Conservation (phyloP, 2,329 filamentous ascomycete species). For the Apiospora kogelbergensis region DNA sequence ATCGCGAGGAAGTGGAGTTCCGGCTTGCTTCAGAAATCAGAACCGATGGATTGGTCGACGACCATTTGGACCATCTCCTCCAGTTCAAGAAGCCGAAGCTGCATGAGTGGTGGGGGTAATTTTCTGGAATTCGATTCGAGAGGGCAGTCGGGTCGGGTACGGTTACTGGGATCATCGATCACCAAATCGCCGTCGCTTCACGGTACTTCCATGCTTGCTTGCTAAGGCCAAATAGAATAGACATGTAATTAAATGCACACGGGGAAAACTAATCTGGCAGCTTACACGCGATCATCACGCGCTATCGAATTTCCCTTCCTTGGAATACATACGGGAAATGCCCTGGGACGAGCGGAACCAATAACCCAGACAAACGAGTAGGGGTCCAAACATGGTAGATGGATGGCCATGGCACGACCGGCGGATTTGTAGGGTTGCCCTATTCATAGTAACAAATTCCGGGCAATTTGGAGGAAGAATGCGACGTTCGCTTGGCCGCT, state of each 20-base stretch:
- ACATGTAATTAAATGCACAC: neutral
- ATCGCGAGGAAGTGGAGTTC: neutral
- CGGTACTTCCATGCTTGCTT: neutral
- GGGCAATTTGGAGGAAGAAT: neutral
- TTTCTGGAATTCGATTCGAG: neutral
- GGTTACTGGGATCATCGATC: neutral
- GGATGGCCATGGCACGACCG: neutral
- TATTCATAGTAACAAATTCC: slow-evolving; percentile 7
- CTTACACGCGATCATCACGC: neutral
- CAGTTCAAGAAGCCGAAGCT: neutral
- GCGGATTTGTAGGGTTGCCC: neutral
- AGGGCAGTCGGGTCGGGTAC: neutral
- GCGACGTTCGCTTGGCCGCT: neutral
- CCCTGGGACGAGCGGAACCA: neutral
- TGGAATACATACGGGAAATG: too few species aligned
- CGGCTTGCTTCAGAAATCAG: neutral
- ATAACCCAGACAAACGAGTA: neutral
- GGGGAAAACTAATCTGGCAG: neutral
- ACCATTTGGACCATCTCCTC: neutral
- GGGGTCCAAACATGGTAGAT: neutral
- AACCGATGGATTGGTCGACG: neutral
- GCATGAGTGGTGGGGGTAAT: slow-evolving; percentile 1
- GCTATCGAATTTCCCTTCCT: neutral
- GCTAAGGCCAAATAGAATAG: neutral
- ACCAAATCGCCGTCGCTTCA: neutral